Conservation (phyloP, 352 stramenopile genomes). For the Phytophthora macrochlamydospora region DNA sequence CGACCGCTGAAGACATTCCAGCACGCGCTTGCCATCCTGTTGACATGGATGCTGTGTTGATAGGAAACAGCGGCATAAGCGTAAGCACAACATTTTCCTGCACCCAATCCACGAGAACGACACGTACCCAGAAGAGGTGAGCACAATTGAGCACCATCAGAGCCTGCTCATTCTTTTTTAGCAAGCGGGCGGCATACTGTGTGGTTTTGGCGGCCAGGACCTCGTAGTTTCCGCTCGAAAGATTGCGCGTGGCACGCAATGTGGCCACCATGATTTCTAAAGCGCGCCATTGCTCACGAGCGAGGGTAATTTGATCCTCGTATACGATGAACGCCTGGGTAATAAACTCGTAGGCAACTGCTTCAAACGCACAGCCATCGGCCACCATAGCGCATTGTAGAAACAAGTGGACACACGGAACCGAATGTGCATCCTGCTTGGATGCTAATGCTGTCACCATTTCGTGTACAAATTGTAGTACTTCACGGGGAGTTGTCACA, state of each 20-base stretch:
- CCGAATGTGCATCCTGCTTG: conserved; percentile 73
- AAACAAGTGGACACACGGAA: conserved; percentile 93
- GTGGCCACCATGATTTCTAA: conserved; percentile 91
- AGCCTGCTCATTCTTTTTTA: conserved; percentile 97
- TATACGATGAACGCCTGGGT: conserved; percentile 96
- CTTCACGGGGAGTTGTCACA: conserved; percentile 86
- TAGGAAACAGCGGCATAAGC: neutral
- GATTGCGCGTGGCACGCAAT: conserved; percentile 76
- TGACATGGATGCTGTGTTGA: conserved; percentile 67
- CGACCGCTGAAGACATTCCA: conserved; percentile 97
- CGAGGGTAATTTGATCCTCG: conserved; percentile 96
- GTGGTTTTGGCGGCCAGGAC: conserved; percentile 96
- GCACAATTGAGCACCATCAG: conserved; percentile 94
- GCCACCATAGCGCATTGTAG: conserved; percentile 93
- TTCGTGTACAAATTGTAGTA: conserved; percentile 98
- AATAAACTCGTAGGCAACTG: conserved; percentile 98
- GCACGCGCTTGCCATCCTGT: conserved; percentile 92
- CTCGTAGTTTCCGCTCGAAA: conserved; percentile 93
- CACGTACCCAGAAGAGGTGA: conserved; percentile 94
- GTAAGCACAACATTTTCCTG: neutral
- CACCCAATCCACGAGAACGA: too few species aligned
- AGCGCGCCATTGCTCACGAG: conserved; percentile 87
- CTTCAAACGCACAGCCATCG: conserved; percentile 81
- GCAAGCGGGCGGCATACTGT: conserved; percentile 95
- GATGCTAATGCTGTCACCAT: conserved; percentile 93